A percentile compares a stretch with the other conserved stretches of the same genome.
These are phyloP conservation scores for Mycena olivaceomarginata DNA, from an alignment of 768 basidiomycete species.

Conservation along the genomic window DNA sequence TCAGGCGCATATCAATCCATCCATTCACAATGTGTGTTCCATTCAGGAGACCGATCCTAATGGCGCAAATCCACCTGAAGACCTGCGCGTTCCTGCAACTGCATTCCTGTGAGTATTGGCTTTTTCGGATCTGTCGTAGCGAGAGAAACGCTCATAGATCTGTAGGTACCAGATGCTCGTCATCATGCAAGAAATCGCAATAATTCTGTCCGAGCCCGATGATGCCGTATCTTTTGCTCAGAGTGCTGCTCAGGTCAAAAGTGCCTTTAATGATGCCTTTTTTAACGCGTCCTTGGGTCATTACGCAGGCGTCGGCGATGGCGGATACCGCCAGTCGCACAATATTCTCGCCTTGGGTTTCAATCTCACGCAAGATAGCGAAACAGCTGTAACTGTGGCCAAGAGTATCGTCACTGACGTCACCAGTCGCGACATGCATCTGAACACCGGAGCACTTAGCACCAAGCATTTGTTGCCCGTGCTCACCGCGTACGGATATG, in stretches of 20 bases:
- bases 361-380: slow-evolving; percentile 45
- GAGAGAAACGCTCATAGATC: neutral
- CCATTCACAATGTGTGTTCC: neutral
- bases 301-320: slow-evolving; percentile 51
- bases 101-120: slow-evolving; percentile 50
- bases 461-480: slow-evolving; percentile 52
- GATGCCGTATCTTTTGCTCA: slow-evolving; percentile 47
- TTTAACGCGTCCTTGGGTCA: slow-evolving; percentile 44
- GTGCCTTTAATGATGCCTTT: slow-evolving; percentile 52
- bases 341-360: slow-evolving; percentile 53
- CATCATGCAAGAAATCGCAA: slow-evolving; percentile 49
- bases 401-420: slow-evolving; percentile 50
- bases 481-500: slow-evolving; percentile 46
- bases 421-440: slow-evolving; percentile 42
- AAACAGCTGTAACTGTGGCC: slow-evolving; percentile 43
- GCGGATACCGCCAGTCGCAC: slow-evolving; percentile 54
- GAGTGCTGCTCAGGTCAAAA: slow-evolving; percentile 48
- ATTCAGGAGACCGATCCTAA: slow-evolving; percentile 34
- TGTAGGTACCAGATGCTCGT: slow-evolving; percentile 51
- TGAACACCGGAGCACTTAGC: slow-evolving; percentile 51
- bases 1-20: slow-evolving; percentile 30
- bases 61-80: slow-evolving; percentile 53
- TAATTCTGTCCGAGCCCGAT: slow-evolving; percentile 44
- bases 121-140: neutral
- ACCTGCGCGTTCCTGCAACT: slow-evolving; percentile 50